Percentiles rank a stretch among this genome's conserved stretches.
These are phyloP conservation scores for Esteya vermicola DNA, from an alignment of 2,329 filamentous ascomycete genomes.

Conservation along the genomic window DNA sequence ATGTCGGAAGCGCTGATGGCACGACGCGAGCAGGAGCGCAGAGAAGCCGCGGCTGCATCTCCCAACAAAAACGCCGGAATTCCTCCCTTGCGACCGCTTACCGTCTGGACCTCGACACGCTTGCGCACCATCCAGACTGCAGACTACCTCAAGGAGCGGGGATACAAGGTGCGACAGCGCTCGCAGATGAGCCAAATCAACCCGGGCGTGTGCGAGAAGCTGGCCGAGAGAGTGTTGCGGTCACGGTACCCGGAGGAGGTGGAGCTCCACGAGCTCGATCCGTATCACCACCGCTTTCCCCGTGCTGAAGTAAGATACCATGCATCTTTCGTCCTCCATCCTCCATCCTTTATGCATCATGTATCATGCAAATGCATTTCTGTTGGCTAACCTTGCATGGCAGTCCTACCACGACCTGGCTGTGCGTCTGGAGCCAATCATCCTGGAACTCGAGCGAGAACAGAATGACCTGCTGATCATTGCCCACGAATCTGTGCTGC, in stretches of 20 bases:
- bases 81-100: conserved; percentile 49
- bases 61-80: conserved; percentile 53
- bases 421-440: conserved; percentile 95
- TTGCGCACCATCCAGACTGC: conserved; percentile 84
- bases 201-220: conserved; percentile 87
- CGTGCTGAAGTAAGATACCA: conserved; percentile 59
- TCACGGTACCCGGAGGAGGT: conserved; percentile 81
- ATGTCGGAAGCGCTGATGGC: conserved; percentile 75
- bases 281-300: conserved; percentile 93
- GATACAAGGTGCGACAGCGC: conserved; percentile 77
- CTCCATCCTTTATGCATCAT: no score
- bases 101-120: conserved; percentile 89
- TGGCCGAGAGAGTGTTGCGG: conserved; percentile 72
- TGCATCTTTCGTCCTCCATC: conserved; percentile 4
- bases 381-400: neutral
- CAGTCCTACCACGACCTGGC: conserved; percentile 96
- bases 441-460: conserved; percentile 90
- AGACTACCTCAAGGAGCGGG: conserved; percentile 61
- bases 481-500: conserved; percentile 92
- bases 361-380: no score
- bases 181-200: conserved; percentile 97
- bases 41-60: conserved; percentile 51
- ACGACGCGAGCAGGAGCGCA: conserved; percentile 71
- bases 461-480: conserved; percentile 97
- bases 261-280: conserved; percentile 81